These are phyloP conservation scores for Hypseocharis bilobata DNA, from an alignment of 441 rosid species.

Conservation along the genomic window DNA sequence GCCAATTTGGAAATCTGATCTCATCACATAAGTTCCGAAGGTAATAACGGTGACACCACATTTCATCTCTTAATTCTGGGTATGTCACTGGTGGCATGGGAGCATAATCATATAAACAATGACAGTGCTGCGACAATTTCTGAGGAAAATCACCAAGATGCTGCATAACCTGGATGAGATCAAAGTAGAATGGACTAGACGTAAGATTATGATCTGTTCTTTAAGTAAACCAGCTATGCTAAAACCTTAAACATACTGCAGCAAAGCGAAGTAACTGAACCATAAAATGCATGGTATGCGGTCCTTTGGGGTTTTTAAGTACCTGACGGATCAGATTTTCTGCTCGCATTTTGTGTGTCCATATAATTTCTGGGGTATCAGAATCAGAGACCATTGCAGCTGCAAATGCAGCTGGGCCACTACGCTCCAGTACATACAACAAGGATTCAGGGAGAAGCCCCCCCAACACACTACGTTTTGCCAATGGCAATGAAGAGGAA, in stretches of 20 bases:
- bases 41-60: slow-evolving; percentile 99
- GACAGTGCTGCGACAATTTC: slow-evolving; percentile 95
- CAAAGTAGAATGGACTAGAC: slow-evolving; percentile 17
- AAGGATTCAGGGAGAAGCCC: slow-evolving; percentile 98
- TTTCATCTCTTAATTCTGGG: slow-evolving; percentile 98
- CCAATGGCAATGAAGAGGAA: slow-evolving; percentile 88
- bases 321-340: slow-evolving; percentile 97
- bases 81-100: slow-evolving; percentile 99
- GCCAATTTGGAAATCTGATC: slow-evolving; percentile 94
- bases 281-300: slow-evolving; percentile 9
- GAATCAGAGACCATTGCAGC: slow-evolving; percentile 99
- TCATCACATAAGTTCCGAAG: slow-evolving; percentile 92
- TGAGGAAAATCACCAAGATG: slow-evolving; percentile 98
- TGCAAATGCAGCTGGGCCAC: slow-evolving; percentile 94
- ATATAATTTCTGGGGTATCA: slow-evolving; percentile 95
- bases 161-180: slow-evolving; percentile 73
- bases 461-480: slow-evolving; percentile 96
- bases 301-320: slow-evolving; percentile 19
- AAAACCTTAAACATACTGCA: slow-evolving; percentile 15
- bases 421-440: slow-evolving; percentile 94
- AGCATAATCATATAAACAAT: slow-evolving; percentile 86
- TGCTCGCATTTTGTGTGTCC: slow-evolving; percentile 99
- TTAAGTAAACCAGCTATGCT: slow-evolving; percentile 6
- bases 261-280: slow-evolving; percentile 22
- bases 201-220: slow-evolving; percentile 11